Evolutionary conservation across 768 basidiomycete species (phyloP).

Genomic region (Leucocoprinus birnbaumii): DNA sequence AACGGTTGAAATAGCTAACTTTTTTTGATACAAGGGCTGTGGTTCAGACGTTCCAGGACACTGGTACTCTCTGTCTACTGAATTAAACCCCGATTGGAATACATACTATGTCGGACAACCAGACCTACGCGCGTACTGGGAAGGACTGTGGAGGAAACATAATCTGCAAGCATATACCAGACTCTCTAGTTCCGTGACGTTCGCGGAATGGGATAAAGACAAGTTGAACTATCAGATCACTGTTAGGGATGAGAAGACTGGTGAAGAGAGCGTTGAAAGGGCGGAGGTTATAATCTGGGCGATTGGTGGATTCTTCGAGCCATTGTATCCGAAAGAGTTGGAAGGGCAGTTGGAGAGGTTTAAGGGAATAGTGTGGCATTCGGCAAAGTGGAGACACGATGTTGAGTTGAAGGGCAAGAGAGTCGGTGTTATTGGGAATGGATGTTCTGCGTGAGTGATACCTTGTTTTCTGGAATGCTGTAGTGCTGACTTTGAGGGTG

Average conservation of each 20-base stretch:
- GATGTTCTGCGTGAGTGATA: conserved; percentile 54
- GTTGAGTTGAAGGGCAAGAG: conserved; percentile 48
- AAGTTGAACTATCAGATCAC: conserved; percentile 38
- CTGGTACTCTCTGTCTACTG: conserved; percentile 54
- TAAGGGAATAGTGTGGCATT: conserved; percentile 51
- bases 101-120: conserved; percentile 42
- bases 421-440: conserved; percentile 63
- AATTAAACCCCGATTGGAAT: conserved; percentile 52
- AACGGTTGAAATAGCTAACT: too few relatives aligned
- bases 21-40: conserved; percentile 35
- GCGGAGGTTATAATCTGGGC: conserved; percentile 49
- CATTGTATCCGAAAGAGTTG: conserved; percentile 38
- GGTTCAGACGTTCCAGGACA: conserved; percentile 54
- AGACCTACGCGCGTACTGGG: conserved; percentile 51
- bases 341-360: conserved; percentile 42
- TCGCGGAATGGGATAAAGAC: conserved; percentile 43
- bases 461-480: conserved; percentile 11
- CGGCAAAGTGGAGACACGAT: conserved; percentile 53
- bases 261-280: conserved; percentile 29
- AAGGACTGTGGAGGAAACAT: conserved; percentile 42
- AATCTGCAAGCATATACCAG: conserved; percentile 36
- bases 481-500: neutral
- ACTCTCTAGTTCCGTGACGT: conserved; percentile 36
- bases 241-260: conserved; percentile 30
- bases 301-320: conserved; percentile 46